A percentile compares a stretch with the other conserved stretches of the same genome.
These are phyloP conservation scores for Eucalyptus marginata DNA, from an alignment of 345 rosid genomes.

Conservation along the genomic window DNA sequence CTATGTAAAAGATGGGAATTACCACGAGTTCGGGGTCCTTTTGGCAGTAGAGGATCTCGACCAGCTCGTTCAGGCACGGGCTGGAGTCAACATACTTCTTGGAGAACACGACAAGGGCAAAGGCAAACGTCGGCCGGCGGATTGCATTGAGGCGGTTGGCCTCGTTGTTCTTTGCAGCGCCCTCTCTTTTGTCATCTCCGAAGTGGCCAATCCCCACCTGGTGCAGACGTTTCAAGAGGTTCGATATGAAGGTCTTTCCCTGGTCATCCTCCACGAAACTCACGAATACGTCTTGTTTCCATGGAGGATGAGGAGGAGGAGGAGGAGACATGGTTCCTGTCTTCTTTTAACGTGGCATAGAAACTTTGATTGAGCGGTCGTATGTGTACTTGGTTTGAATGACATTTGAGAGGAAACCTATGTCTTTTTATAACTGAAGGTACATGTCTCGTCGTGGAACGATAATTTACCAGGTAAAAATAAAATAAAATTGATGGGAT, in stretches of 20 bases:
- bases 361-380: too few relatives aligned
- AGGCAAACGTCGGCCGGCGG: rapidly evolving
- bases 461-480: background rate
- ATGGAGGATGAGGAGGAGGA: background rate
- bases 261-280: rapidly evolving
- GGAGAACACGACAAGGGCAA: too few relatives aligned
- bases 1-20: background rate
- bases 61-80: too few relatives aligned
- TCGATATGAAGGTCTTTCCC: rapidly evolving
- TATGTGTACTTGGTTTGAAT: too few relatives aligned
- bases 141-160: rapidly evolving
- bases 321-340: background rate
- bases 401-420: too few relatives aligned
- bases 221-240: background rate
- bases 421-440: too few relatives aligned
- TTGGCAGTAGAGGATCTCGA: too few relatives aligned
- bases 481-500: background rate
- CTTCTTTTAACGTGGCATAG: background rate
- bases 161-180: rapidly evolving
- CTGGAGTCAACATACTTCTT: too few relatives aligned
- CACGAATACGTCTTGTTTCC: background rate
- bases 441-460: too few relatives aligned
- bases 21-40: rapidly evolving
- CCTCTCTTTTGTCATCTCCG: too few relatives aligned
- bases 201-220: too few relatives aligned